phyloP scores from a whole-genome alignment of 441 rosid species.

The Mallotus repandus region DNA sequence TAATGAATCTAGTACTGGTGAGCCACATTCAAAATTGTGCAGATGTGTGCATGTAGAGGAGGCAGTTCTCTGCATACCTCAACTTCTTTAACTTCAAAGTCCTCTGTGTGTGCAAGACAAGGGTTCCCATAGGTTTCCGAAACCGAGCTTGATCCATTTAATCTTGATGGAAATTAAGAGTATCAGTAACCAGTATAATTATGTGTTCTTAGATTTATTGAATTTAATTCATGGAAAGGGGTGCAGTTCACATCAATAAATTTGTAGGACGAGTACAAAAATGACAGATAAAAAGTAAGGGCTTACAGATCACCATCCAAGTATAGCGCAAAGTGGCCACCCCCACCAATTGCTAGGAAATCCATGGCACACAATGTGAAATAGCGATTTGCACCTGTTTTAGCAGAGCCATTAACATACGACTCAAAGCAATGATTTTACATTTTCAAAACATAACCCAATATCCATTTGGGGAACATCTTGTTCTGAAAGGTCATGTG shows the following conservation, averaged over 20 bases:
- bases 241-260: background rate
- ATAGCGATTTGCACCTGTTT: constrained; percentile 85
- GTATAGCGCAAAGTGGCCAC: constrained; percentile 90
- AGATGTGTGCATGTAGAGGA: background rate
- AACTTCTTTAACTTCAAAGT: constrained; percentile 82
- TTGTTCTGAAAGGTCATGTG: background rate
- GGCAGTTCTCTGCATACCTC: constrained; percentile 52
- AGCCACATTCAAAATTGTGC: background rate
- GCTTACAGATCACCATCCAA: constrained; percentile 82
- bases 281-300: background rate
- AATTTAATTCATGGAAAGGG: constrained; percentile 3
- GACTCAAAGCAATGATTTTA: background rate
- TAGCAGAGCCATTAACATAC: constrained; percentile 27
- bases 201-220: background rate
- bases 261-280: background rate
- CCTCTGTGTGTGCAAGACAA: constrained; percentile 72
- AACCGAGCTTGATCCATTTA: constrained; percentile 87
- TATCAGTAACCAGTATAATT: constrained; percentile 6
- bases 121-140: constrained; percentile 94
- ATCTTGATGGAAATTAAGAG: constrained; percentile 36
- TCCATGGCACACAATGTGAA: constrained; percentile 83
- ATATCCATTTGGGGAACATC: background rate
- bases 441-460: background rate
- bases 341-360: constrained; percentile 87
- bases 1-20: background rate